Evolutionary conservation across 2,329 filamentous ascomycete species (phyloP).

Genomic region (Fusarium staphyleae): DNA sequence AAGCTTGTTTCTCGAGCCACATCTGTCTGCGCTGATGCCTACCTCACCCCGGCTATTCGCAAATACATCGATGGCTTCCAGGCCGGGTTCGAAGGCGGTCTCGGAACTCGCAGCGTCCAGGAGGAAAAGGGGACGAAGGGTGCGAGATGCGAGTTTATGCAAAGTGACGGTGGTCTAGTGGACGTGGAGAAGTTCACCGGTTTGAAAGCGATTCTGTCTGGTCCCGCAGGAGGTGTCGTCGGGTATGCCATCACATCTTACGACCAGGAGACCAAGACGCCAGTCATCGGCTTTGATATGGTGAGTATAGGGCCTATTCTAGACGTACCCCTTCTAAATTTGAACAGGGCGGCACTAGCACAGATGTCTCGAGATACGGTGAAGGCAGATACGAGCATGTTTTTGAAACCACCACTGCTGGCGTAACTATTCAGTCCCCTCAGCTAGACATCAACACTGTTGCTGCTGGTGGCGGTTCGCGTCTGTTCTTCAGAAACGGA

Average conservation of each 20-base stretch:
- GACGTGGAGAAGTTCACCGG: conserved; percentile 86
- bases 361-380: conserved; percentile 87
- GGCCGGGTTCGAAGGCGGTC: conserved; percentile 78
- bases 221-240: conserved; percentile 91
- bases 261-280: conserved; percentile 79
- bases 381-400: conserved; percentile 90
- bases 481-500: conserved; percentile 87
- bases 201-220: conserved; percentile 83
- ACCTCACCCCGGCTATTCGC: conserved; percentile 53
- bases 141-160: conserved; percentile 93
- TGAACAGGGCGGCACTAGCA: conserved; percentile 77
- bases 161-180: conserved; percentile 78
- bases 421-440: conserved; percentile 91
- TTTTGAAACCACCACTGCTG: conserved; percentile 91
- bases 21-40: conserved; percentile 54
- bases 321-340: conserved; percentile 14
- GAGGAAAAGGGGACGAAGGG: conserved; percentile 69
- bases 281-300: conserved; percentile 96
- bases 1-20: conserved; percentile 53
- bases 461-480: conserved; percentile 85
- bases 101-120: conserved; percentile 79
- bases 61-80: conserved; percentile 74
- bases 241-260: conserved; percentile 93
- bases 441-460: conserved; percentile 96
- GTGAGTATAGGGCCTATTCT: conserved; percentile 32